A percentile compares a stretch with the other conserved stretches of the same genome.
Conservation (phyloP, 2,329 filamentous ascomycete genomes). For the Rutstroemia sp. region DNA sequence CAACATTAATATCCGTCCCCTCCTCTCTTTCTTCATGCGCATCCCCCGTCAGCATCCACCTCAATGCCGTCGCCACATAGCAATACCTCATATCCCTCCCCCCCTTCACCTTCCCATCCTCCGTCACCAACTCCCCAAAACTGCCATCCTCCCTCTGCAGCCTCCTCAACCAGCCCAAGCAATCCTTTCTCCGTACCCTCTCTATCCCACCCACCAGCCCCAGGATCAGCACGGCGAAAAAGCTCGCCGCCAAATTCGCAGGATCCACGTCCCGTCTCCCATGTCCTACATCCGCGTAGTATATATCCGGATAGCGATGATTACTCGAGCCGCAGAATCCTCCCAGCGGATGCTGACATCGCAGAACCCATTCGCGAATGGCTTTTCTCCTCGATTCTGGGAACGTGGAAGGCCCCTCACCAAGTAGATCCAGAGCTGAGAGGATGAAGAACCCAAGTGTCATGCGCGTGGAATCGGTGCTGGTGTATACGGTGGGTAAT, state of each 20-base stretch:
- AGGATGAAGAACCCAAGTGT: conserved; percentile 85
- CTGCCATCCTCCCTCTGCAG: conserved; percentile 82
- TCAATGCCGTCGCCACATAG: conserved; percentile 72
- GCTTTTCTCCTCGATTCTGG: conserved; percentile 41
- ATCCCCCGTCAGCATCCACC: conserved; percentile 71
- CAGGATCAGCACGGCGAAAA: conserved; percentile 75
- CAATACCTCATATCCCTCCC: conserved; percentile 83
- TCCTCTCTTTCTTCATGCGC: conserved; percentile 36
- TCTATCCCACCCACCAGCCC: conserved; percentile 51
- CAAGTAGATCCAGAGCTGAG: conserved; percentile 76
- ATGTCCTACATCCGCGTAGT: conserved; percentile 30
- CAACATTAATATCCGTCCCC: conserved; percentile 68
- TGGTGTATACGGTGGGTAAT: conserved; percentile 76
- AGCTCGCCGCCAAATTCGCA: conserved; percentile 82
- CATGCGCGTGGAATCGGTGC: conserved; percentile 86
- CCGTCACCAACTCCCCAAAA: conserved; percentile 75
- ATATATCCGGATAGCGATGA: conserved; percentile 38
- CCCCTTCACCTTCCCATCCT: conserved; percentile 55
- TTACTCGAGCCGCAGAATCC: conserved; percentile 85
- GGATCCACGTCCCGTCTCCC: conserved; percentile 57
- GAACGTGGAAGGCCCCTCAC: conserved; percentile 47
- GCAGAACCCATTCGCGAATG: conserved; percentile 71
- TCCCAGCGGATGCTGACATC: conserved; percentile 75
- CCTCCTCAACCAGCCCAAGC: conserved; percentile 64
- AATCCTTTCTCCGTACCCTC: conserved; percentile 58